phyloP scores from a whole-genome alignment of 192 early-diverging fungal species.

The Gryganskiella cystojenkinii region DNA sequence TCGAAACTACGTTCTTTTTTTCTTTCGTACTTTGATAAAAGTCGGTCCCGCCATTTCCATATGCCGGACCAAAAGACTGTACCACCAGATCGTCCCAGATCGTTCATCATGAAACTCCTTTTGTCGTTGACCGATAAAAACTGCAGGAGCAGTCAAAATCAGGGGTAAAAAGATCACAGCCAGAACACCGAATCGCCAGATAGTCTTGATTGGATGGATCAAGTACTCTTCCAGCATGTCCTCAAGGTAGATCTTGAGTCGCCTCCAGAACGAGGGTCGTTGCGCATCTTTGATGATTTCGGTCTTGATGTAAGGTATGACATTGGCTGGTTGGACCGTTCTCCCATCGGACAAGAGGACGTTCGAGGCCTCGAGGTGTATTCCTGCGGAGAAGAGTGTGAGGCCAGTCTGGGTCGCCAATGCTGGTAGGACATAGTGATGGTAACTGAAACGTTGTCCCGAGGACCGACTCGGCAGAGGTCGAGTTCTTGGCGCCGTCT shows the following conservation, averaged over 20 bases:
- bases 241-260: slow-evolving; percentile 31
- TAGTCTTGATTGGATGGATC: slow-evolving; percentile 62
- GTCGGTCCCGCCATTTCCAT: slow-evolving; percentile 93
- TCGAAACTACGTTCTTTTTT: neutral
- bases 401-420: slow-evolving; percentile 30
- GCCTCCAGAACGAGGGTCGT: slow-evolving; percentile 24
- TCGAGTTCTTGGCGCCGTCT: too few relatives aligned
- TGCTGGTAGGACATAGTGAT: slow-evolving; percentile 31
- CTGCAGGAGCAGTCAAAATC: slow-evolving; percentile 62
- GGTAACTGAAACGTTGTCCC: neutral
- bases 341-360: neutral
- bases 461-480: neutral
- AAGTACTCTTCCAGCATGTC: slow-evolving; percentile 59
- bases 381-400: neutral
- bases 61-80: slow-evolving; percentile 76
- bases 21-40: slow-evolving; percentile 84
- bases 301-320: slow-evolving; percentile 30
- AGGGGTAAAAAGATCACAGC: slow-evolving; percentile 79
- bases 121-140: slow-evolving; percentile 64
- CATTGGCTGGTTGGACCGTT: slow-evolving; percentile 4
- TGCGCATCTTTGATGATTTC: slow-evolving; percentile 20
- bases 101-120: slow-evolving; percentile 61
- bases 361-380: slow-evolving; percentile 33
- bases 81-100: slow-evolving; percentile 85
- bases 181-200: slow-evolving; percentile 71